Evolutionary conservation across 2,329 filamentous ascomycete genomes (phyloP).

Genomic region (Drechslerella coelobrocha): DNA sequence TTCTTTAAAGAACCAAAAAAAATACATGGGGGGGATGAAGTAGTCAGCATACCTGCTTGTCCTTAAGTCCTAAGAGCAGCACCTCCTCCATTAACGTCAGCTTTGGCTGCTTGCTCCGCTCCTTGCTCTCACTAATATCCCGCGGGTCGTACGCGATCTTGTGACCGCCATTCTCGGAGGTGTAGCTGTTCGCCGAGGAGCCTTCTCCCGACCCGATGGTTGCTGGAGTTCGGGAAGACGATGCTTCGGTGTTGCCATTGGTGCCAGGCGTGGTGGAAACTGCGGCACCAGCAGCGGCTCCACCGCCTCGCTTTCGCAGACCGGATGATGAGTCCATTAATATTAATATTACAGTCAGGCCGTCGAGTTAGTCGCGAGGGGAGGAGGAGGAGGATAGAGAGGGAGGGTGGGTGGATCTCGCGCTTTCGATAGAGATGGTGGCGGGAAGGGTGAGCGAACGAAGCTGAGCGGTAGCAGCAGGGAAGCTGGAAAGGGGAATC

Average conservation of each 20-base stretch:
- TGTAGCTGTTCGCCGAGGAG: constrained; percentile 73
- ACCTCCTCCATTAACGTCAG: constrained; percentile 99
- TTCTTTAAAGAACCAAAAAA: neutral
- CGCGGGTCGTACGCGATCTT: constrained; percentile 81
- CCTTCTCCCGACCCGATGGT: constrained; percentile 70
- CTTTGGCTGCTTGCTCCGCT: constrained; percentile 97
- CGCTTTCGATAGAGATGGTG: constrained; percentile 3
- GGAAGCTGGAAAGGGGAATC: constrained; percentile 9
- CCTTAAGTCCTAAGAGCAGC: constrained; percentile 90
- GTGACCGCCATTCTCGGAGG: constrained; percentile 76
- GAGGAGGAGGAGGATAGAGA: neutral
- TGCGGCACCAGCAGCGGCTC: constrained; percentile 68
- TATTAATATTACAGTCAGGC: constrained; percentile 13
- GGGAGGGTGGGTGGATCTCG: neutral
- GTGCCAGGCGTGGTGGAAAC: constrained; percentile 69
- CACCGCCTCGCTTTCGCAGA: constrained; percentile 65
- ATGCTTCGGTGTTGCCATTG: constrained; percentile 70
- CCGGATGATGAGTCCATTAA: constrained; percentile 46
- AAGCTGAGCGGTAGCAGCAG: neutral
- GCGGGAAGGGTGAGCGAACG: neutral
- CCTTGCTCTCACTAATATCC: constrained; percentile 95
- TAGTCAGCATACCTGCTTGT: constrained; percentile 84
- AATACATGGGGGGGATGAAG: neutral
- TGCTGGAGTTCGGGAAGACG: constrained; percentile 66
- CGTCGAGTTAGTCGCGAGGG: constrained; percentile 2